Evolutionary conservation across 768 basidiomycete genomes (phyloP).

Genomic region (Sarcomyxa edulis): DNA sequence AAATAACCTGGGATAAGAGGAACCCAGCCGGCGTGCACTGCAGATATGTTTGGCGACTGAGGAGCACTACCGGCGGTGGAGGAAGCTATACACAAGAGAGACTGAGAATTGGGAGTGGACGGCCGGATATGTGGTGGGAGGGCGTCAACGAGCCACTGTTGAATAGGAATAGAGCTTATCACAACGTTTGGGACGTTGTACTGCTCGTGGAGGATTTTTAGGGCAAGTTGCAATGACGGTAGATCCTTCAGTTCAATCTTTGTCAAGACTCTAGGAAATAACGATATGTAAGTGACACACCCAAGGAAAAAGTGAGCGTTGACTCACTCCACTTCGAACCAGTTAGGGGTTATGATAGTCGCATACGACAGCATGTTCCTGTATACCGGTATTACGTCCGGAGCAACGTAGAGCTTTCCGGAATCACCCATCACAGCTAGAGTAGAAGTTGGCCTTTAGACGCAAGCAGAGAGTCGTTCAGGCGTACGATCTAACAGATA

Average conservation of each 20-base stretch:
- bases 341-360: slow-evolving; percentile 94
- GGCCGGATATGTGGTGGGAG: slow-evolving; percentile 45
- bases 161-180: slow-evolving; percentile 82
- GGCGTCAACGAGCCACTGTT: slow-evolving; percentile 49
- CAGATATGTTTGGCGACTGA: slow-evolving; percentile 20
- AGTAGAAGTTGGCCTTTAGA: not conserved
- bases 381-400: slow-evolving; percentile 85
- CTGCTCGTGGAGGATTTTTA: slow-evolving; percentile 69
- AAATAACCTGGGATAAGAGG: slow-evolving; percentile 87
- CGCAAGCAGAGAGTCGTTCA: not conserved
- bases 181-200: slow-evolving; percentile 83
- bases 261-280: slow-evolving; percentile 66
- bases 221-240: slow-evolving; percentile 58
- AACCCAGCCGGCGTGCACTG: slow-evolving; percentile 67
- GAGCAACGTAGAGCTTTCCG: slow-evolving; percentile 82
- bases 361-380: slow-evolving; percentile 74
- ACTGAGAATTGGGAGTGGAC: slow-evolving; percentile 26
- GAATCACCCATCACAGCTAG: slow-evolving; percentile 94
- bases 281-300: slow-evolving; percentile 12
- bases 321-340: slow-evolving; percentile 93
- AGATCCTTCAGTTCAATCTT: slow-evolving; percentile 63
- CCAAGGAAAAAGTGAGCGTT: slow-evolving; percentile 15
- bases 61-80: slow-evolving; percentile 26
- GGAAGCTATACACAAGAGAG: slow-evolving; percentile 82
- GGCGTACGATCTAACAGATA: slow-evolving; percentile 90